phyloP scores from a whole-genome alignment of 116 monocot species.

The Posidonia oceanica region DNA sequence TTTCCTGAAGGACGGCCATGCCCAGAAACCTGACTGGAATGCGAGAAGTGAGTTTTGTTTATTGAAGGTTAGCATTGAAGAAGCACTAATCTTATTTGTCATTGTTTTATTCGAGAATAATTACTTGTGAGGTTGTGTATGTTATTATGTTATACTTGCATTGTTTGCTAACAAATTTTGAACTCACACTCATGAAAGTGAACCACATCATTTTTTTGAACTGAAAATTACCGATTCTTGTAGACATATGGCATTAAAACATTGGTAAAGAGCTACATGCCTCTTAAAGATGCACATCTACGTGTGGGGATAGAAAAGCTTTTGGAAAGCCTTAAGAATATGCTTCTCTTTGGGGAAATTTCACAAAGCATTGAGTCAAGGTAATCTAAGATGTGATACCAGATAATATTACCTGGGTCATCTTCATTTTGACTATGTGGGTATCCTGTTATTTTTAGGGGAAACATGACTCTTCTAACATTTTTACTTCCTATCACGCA shows the following conservation, averaged over 20 bases:
- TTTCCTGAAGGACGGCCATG: conserved; percentile 14
- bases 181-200: not conserved
- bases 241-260: conserved; percentile 92
- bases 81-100: not conserved
- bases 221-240: not conserved
- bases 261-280: conserved; percentile 92
- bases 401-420: not conserved
- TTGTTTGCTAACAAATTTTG: not conserved
- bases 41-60: conserved; percentile 64
- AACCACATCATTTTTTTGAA: not conserved
- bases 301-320: conserved; percentile 76
- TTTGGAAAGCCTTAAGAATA: conserved; percentile 54
- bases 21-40: conserved; percentile 41
- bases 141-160: not conserved
- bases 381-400: conserved; percentile 21
- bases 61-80: conserved; percentile 52
- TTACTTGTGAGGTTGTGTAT: not conserved
- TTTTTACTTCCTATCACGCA: conserved; percentile 16
- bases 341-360: conserved; percentile 73
- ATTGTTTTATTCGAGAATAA: not conserved
- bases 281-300: conserved; percentile 75
- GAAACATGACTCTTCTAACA: not conserved
- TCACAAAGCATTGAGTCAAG: conserved; percentile 63
- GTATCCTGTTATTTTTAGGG: not conserved
- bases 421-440: conserved; percentile 1